These are phyloP conservation scores for Gnomoniopsis smithogilvyi DNA, from an alignment of 2,329 filamentous ascomycete species.

Conservation along the genomic window DNA sequence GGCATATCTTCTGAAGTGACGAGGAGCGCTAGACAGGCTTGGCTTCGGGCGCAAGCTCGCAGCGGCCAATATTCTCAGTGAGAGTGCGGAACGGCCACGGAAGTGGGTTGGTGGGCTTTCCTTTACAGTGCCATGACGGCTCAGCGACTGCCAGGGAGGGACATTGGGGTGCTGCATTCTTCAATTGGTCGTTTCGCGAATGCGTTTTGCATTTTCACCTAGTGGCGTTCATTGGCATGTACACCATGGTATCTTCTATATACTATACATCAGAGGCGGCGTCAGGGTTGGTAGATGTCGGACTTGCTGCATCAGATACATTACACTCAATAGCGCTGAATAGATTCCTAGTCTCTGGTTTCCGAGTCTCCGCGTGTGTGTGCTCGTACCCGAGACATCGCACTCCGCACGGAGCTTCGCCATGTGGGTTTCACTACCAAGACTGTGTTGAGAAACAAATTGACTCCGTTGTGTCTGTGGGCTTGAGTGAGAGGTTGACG, in stretches of 20 bases:
- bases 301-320: neutral
- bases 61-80: no score
- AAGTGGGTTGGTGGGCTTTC: no score
- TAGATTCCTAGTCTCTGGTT: neutral
- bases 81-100: no score
- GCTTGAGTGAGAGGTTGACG: neutral
- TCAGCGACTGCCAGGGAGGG: no score
- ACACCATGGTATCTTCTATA: no score
- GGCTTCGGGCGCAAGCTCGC: neutral
- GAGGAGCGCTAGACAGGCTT: neutral
- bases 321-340: neutral
- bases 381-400: constrained; percentile 3
- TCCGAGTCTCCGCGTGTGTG: constrained; percentile 1
- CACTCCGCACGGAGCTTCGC: constrained; percentile 2
- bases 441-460: neutral
- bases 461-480: neutral
- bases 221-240: no score
- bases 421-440: neutral
- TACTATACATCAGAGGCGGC: neutral
- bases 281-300: constrained; percentile 2
- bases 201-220: no score
- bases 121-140: no score
- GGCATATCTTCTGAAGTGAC: neutral
- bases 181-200: no score
- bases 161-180: no score